Conservation (phyloP, 73 alveolate genomes). For the Paramecium tetraurelia region DNA sequence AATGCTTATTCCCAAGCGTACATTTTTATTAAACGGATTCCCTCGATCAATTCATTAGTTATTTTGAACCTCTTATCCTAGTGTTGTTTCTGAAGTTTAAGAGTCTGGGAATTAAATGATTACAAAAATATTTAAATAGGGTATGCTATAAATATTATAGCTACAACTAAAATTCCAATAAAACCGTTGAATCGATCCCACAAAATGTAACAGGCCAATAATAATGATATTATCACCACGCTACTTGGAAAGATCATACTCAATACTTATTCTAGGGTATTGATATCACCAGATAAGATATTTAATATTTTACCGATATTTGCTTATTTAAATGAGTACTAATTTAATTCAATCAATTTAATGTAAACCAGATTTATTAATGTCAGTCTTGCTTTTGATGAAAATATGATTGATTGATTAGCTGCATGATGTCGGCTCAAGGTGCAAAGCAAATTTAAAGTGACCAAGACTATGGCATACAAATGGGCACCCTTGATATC, state of each 20-base stretch:
- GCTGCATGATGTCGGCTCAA: not conserved
- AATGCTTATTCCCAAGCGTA: slow-evolving; percentile 67
- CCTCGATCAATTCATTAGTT: slow-evolving; percentile 51
- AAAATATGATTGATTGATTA: not conserved
- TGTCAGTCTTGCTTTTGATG: not conserved
- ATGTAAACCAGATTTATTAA: not conserved
- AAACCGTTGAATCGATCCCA: not conserved
- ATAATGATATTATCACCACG: not conserved
- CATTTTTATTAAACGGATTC: slow-evolving; percentile 54
- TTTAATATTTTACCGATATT: slow-evolving; percentile 47
- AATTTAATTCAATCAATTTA: not conserved
- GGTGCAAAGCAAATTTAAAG: not conserved
- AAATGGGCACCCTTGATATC: not conserved
- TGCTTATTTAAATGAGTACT: slow-evolving; percentile 17
- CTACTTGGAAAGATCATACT: not conserved
- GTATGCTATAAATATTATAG: slow-evolving; percentile 8
- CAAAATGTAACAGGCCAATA: not conserved
- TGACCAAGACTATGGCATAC: not conserved
- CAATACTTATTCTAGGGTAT: slow-evolving; percentile 1
- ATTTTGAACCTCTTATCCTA: slow-evolving; percentile 52
- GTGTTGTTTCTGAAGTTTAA: not conserved
- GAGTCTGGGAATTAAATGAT: not conserved
- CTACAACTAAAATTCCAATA: not conserved
- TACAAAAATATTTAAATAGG: not conserved
- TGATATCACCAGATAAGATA: slow-evolving; percentile 32